These are phyloP conservation scores for Shiraia sp. DNA, from an alignment of 2,329 filamentous ascomycete genomes.

Conservation along the genomic window DNA sequence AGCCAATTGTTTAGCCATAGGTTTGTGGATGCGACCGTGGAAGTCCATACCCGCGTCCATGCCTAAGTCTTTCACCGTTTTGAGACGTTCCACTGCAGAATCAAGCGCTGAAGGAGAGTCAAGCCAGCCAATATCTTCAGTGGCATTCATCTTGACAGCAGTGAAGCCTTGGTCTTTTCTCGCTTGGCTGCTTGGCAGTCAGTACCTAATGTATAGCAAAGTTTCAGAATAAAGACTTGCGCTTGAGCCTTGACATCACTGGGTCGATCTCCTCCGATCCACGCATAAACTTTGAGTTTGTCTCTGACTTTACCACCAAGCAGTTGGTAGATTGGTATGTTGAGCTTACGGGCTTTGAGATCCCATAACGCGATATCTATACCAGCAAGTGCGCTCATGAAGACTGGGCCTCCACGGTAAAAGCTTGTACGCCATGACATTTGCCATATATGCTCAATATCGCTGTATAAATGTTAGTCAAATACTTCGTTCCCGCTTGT, in stretches of 20 bases:
- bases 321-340: conserved; percentile 72
- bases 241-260: conserved; percentile 66
- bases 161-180: conserved; percentile 66
- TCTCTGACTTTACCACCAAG: conserved; percentile 74
- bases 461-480: conserved; percentile 48
- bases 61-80: conserved; percentile 69
- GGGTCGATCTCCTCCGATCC: conserved; percentile 77
- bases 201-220: neutral
- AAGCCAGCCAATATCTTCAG: conserved; percentile 75
- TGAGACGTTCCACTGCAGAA: conserved; percentile 67
- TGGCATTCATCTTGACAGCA: conserved; percentile 78
- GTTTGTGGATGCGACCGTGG: conserved; percentile 75
- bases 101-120: conserved; percentile 70
- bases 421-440: conserved; percentile 70
- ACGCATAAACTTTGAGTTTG: conserved; percentile 73
- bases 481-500: neutral
- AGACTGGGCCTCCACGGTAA: conserved; percentile 76
- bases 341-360: conserved; percentile 67
- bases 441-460: conserved; percentile 84
- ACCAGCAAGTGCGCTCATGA: conserved; percentile 78
- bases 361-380: conserved; percentile 83
- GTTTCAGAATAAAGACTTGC: conserved; percentile 45
- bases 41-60: conserved; percentile 78
- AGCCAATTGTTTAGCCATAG: conserved; percentile 80
- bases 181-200: conserved; percentile 49